Percentiles rank a stretch among this genome's conserved stretches.
Conservation (phyloP, 306 rosid species). For the Begonia masoniana region DNA sequence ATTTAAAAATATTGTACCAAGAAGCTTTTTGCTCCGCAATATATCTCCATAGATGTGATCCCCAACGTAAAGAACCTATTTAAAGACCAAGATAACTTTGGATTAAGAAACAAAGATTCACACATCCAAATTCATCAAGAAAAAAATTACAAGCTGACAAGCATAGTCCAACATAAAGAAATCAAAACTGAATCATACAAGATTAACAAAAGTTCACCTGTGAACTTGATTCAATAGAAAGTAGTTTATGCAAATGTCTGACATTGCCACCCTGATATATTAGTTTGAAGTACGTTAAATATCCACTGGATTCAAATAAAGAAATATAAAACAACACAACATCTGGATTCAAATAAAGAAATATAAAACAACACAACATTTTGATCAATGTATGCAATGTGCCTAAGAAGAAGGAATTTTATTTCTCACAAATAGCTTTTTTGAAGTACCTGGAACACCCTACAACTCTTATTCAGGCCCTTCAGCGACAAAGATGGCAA, state of each 20-base stretch:
- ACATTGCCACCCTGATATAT: conserved; percentile 81
- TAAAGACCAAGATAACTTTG: background rate
- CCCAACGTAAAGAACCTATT: conserved; percentile 94
- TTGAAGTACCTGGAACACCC: conserved; percentile 70
- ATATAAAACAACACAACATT: no score
- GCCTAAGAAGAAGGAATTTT: no score
- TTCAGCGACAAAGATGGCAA: conserved; percentile 27
- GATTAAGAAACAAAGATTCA: conserved; percentile 6
- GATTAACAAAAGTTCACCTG: conserved; percentile 39
- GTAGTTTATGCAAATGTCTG: conserved; percentile 82
- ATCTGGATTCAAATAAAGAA: no score
- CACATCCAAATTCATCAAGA: background rate
- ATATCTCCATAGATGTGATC: conserved; percentile 98
- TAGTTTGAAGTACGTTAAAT: background rate
- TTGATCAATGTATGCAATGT: no score
- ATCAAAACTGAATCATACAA: background rate
- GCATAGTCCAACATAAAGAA: background rate
- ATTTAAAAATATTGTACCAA: conserved; percentile 37
- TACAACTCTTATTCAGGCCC: conserved; percentile 29
- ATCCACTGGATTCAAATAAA: no score
- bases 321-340: no score
- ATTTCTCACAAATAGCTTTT: no score
- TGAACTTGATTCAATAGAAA: conserved; percentile 81
- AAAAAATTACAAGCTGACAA: conserved; percentile 1
- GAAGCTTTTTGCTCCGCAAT: conserved; percentile 93